phyloP scores from a whole-genome alignment of 148 eudicot species.

The Simmondsia chinensis region DNA sequence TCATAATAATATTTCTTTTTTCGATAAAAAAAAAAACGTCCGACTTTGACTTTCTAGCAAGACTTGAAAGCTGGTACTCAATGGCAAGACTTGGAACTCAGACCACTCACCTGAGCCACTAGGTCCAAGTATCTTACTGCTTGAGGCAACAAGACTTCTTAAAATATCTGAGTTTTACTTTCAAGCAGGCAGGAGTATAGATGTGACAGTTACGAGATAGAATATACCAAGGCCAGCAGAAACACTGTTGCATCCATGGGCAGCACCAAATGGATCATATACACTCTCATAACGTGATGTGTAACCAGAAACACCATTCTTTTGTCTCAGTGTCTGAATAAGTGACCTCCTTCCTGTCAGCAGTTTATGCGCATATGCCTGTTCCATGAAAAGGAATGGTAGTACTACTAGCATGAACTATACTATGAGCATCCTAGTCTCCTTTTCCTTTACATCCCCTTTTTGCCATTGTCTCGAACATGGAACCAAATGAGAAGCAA shows the following conservation, averaged over 20 bases:
- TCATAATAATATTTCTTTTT: too few relatives aligned
- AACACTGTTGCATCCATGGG: constrained; percentile 94
- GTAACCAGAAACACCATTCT: constrained; percentile 42
- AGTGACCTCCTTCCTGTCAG: constrained; percentile 74
- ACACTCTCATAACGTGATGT: constrained; percentile 48
- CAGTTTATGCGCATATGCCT: constrained; percentile 84
- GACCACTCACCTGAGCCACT: too few relatives aligned
- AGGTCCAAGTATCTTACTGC: too few relatives aligned
- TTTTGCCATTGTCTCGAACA: background rate
- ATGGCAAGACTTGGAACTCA: too few relatives aligned
- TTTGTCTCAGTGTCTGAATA: constrained; percentile 35
- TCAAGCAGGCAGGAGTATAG: background rate
- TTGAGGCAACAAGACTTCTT: too few relatives aligned
- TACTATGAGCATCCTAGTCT: background rate
- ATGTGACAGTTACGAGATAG: background rate
- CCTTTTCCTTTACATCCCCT: background rate
- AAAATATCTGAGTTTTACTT: background rate
- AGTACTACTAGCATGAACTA: constrained; percentile 2
- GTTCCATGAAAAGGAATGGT: constrained; percentile 12
- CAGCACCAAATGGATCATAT: constrained; percentile 76
- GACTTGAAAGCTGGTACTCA: too few relatives aligned
- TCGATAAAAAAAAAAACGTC: too few relatives aligned
- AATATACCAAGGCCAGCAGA: constrained; percentile 88
- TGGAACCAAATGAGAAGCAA: background rate
- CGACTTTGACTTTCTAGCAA: too few relatives aligned